Percentiles rank a stretch among this genome's conserved stretches.
Evolutionary conservation across 2,329 filamentous ascomycete genomes (phyloP).

Genomic region (Claviceps sp.): DNA sequence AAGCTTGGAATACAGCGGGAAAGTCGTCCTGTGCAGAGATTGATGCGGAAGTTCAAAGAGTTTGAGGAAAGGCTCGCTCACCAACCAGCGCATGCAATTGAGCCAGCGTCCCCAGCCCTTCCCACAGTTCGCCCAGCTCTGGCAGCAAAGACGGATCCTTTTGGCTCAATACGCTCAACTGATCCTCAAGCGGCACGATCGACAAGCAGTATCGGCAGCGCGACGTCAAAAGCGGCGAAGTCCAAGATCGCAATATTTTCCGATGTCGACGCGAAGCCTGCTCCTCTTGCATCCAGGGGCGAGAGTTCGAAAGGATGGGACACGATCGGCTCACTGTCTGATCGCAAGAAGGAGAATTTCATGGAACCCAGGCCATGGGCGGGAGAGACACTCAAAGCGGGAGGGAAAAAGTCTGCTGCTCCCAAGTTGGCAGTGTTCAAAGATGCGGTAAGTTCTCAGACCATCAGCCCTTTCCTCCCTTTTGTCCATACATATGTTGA

Average conservation of each 20-base stretch:
- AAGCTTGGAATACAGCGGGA: conserved; percentile 79
- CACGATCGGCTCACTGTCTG: conserved; percentile 71
- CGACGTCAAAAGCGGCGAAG: conserved; percentile 51
- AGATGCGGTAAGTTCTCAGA: conserved; percentile 58
- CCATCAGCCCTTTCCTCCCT: neutral
- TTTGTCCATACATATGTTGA: conserved; percentile 53
- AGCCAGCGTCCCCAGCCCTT: conserved; percentile 75
- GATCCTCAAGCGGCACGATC: conserved; percentile 55
- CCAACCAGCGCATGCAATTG: conserved; percentile 44
- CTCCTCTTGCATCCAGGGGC: conserved; percentile 38
- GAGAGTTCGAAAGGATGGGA: conserved; percentile 69
- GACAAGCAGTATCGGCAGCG: conserved; percentile 31
- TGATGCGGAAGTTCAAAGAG: conserved; percentile 82
- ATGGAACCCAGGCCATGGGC: conserved; percentile 81
- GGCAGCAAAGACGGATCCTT: conserved; percentile 76
- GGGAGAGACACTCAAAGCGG: conserved; percentile 79
- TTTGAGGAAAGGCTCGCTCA: conserved; percentile 70
- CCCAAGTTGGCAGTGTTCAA: conserved; percentile 88
- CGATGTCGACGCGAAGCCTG: conserved; percentile 52
- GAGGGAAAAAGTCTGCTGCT: conserved; percentile 60
- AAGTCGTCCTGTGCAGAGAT: conserved; percentile 65
- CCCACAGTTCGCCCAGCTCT: conserved; percentile 73
- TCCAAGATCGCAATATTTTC: conserved; percentile 87
- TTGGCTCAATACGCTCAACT: conserved; percentile 40
- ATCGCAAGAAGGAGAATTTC: conserved; percentile 88